phyloP scores from a whole-genome alignment of 305 asterid genomes.

The Coffea humblotiana region DNA sequence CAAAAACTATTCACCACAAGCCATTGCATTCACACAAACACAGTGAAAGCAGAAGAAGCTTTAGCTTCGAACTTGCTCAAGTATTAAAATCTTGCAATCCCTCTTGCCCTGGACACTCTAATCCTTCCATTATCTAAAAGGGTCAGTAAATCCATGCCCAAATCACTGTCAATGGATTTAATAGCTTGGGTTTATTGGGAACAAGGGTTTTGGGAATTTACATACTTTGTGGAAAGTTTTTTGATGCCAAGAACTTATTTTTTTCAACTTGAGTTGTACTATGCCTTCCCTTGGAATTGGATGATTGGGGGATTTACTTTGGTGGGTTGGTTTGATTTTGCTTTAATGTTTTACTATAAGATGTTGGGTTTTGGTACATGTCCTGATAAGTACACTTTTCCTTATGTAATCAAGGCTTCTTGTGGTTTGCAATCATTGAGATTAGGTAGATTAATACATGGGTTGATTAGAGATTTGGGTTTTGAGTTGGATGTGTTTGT shows the following conservation, averaged over 20 bases:
- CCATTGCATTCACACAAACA: conserved; percentile 8
- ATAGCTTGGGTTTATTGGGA: conserved; percentile 60
- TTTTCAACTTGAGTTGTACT: conserved; percentile 58
- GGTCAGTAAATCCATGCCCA: conserved; percentile 74
- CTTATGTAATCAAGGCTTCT: conserved; percentile 75
- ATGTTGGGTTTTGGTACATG: conserved; percentile 68
- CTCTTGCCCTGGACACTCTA: conserved; percentile 24
- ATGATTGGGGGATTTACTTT: conserved; percentile 75
- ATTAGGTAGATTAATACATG: conserved; percentile 52
- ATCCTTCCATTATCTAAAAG: conserved; percentile 31
- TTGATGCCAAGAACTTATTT: conserved; percentile 63
- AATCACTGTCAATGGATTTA: conserved; percentile 61
- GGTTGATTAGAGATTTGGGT: conserved; percentile 38
- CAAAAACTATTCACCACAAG: neutral
- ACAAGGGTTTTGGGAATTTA: conserved; percentile 76
- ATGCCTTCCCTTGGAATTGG: conserved; percentile 99
- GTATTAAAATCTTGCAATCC: conserved; percentile 36
- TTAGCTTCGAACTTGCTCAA: conserved; percentile 68
- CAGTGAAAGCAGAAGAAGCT: conserved; percentile 34
- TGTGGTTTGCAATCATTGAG: conserved; percentile 51
- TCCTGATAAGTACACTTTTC: conserved; percentile 87
- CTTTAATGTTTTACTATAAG: conserved; percentile 69
- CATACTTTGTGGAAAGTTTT: conserved; percentile 41
- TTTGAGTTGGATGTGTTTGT: conserved; percentile 73
- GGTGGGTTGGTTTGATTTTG: conserved; percentile 53